Evolutionary conservation across 192 early-diverging fungal species (phyloP).

Genomic region (Coemansia sp.): DNA sequence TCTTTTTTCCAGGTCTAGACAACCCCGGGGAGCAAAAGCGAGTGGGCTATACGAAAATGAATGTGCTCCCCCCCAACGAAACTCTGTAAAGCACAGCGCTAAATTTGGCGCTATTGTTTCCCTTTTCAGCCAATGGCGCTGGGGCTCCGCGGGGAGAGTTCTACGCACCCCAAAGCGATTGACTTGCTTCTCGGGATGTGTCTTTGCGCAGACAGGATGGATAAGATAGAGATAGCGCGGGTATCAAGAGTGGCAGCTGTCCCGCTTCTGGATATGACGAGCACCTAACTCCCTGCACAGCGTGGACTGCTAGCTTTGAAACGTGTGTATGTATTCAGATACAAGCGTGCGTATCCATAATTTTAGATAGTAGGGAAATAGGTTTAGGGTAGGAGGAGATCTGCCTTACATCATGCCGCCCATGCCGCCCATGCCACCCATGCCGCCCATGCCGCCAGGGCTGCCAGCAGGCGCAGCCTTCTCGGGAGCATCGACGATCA

Average conservation of each 20-base stretch:
- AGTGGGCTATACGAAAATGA: not conserved
- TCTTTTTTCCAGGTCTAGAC: not conserved
- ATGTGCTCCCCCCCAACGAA: not conserved
- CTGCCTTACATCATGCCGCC: constrained; percentile 45
- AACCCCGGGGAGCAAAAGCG: not conserved
- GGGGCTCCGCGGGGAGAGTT: no score
- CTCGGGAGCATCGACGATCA: constrained; percentile 95
- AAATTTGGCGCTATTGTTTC: not conserved
- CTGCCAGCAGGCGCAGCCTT: constrained; percentile 56
- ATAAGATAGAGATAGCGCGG: not conserved
- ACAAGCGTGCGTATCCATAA: not conserved
- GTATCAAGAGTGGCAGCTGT: no score
- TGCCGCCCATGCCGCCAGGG: constrained; percentile 69
- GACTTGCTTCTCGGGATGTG: not conserved
- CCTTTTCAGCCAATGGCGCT: not conserved
- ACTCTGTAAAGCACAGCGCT: not conserved
- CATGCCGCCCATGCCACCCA: constrained; percentile 70
- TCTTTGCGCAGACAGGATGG: not conserved
- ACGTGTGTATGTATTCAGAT: constrained; percentile 4
- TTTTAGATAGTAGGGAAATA: not conserved
- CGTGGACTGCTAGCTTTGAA: not conserved
- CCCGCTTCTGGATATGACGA: not conserved
- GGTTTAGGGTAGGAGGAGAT: not conserved
- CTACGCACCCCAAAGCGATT: not conserved
- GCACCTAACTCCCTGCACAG: not conserved